Base-by-base conservation (phyloP, 2,329 filamentous ascomycete genomes). In the Neofusicoccum kwambonambiense region DNA sequence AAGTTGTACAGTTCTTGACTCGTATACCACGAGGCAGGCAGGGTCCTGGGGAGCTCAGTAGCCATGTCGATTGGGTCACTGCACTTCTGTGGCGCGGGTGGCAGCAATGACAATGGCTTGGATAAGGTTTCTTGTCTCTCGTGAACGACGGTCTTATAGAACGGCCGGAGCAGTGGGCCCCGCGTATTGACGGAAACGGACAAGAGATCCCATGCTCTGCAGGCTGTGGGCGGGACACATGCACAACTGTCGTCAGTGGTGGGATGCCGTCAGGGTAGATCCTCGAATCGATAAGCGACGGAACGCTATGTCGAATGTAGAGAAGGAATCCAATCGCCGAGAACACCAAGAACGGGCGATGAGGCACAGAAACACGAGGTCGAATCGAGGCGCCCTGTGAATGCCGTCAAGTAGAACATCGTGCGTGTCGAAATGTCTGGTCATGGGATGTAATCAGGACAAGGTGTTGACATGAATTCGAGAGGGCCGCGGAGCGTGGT, bases 21-120 rank as follows among this genome's bases (percentile, higher is more conserved):
- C 39, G 74, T 76, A 68, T 81, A 82, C 80, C 79, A 81, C 68
- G 79, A 80, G 50, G 79, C 73, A 5, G 80, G 78, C 4, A 81
- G 69, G 35, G 77, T 75, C 44, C 51, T 58, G 15, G 62, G 52
- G 17, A 64, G 52, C 3, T 56, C 61, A 35, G 15, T 5, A 15
- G 42, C 41, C 61, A 64, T 64, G 9, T 27, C 44, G 41, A 19
- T n/a, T 8, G n/a, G 9, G 7, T 4, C 11, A 5, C 6, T 8
- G 17, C 27, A 11, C 15, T 44, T 4, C n/a, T 1, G 22, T 22
- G 42, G 19, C 17, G 31, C 41, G 8, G 19, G 2, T 45, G 27
- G 27, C 27, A 13, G 31, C 4, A 8, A n/a, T 35, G n/a, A 6
- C 27, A 22, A 27, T 27, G 37, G n/a, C n/a, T 49, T 27, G 19